Conservation (phyloP, 2,329 filamentous ascomycete species). For the Davidsoniella virescens region DNA sequence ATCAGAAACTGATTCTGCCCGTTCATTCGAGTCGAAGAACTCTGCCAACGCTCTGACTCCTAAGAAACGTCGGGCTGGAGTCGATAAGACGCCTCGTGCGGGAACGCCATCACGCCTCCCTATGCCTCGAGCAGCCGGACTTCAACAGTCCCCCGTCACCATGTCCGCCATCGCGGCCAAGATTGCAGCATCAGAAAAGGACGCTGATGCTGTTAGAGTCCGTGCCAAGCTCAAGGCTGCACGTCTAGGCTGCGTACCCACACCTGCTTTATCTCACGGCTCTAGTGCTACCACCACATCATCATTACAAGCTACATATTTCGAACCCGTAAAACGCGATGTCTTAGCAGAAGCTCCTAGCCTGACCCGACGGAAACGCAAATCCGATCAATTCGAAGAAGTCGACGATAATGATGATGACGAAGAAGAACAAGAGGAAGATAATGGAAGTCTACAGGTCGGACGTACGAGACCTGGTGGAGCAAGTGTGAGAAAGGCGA, state of each 20-base stretch:
- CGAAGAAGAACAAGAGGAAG: slow-evolving; percentile 7
- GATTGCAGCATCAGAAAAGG: slow-evolving; percentile 45
- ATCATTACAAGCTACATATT: slow-evolving; percentile 15
- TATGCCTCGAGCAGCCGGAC: slow-evolving; percentile 22
- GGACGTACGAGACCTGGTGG: no score
- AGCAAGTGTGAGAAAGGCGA: no score
- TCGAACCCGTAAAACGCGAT: slow-evolving; percentile 24
- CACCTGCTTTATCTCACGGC: neutral
- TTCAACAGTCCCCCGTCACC: slow-evolving; percentile 40
- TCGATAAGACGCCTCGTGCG: slow-evolving; percentile 13
- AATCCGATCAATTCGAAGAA: slow-evolving; percentile 11
- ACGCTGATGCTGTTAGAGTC: slow-evolving; percentile 46
- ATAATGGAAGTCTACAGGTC: no score
- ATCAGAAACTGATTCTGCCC: slow-evolving; percentile 5
- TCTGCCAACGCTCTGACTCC: neutral
- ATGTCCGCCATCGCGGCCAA: slow-evolving; percentile 48
- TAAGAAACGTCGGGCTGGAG: neutral
- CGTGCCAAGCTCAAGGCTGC: slow-evolving; percentile 45
- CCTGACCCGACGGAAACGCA: slow-evolving; percentile 14
- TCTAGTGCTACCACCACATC: neutral
- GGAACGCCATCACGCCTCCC: slow-evolving; percentile 20
- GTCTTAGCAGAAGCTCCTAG: slow-evolving; percentile 10
- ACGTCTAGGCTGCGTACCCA: slow-evolving; percentile 19
- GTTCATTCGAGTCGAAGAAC: slow-evolving; percentile 4
- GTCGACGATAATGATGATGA: slow-evolving; percentile 11